Percentiles rank a stretch among this genome's conserved stretches.
phyloP scores from a whole-genome alignment of 768 basidiomycete species.

The Cystobasidium tubakii region DNA sequence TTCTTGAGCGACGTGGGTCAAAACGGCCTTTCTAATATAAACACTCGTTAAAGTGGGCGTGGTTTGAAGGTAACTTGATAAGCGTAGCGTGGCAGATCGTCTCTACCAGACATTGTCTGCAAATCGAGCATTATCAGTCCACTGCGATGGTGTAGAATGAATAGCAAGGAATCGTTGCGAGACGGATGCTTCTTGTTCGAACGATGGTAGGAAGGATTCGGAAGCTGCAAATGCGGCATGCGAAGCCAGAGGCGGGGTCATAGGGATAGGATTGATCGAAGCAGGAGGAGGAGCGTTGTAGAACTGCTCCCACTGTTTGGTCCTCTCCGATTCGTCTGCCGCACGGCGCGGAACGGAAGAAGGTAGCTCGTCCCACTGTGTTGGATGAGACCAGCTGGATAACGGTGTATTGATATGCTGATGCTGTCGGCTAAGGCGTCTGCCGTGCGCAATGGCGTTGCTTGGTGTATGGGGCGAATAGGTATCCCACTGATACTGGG shows the following conservation, averaged over 20 bases:
- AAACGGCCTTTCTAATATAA: too few relatives aligned
- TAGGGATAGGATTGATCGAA: conserved; percentile 5
- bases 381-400: background rate
- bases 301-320: conserved; percentile 10
- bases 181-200: conserved; percentile 24
- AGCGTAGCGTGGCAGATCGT: too few relatives aligned
- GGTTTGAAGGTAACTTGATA: too few relatives aligned
- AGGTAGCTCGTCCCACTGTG: background rate
- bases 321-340: background rate
- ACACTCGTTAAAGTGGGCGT: too few relatives aligned
- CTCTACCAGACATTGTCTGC: conserved; percentile 9
- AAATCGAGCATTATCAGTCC: conserved; percentile 22
- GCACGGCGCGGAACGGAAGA: background rate
- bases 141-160: conserved; percentile 27
- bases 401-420: background rate
- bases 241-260: conserved; percentile 3
- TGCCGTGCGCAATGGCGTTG: background rate
- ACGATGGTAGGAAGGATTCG: conserved; percentile 13
- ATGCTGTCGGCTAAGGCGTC: conserved; percentile 3
- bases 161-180: conserved; percentile 28
- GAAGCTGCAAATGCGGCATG: background rate
- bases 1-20: too few relatives aligned
- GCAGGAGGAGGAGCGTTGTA: conserved; percentile 5
- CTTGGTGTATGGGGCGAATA: conserved; percentile 5
- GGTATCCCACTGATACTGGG: conserved; percentile 10